Evolutionary conservation across 192 early-diverging fungal genomes (phyloP), one percentile per base, ranked within the genome.

Genomic region (Coemansia sp.): DNA sequence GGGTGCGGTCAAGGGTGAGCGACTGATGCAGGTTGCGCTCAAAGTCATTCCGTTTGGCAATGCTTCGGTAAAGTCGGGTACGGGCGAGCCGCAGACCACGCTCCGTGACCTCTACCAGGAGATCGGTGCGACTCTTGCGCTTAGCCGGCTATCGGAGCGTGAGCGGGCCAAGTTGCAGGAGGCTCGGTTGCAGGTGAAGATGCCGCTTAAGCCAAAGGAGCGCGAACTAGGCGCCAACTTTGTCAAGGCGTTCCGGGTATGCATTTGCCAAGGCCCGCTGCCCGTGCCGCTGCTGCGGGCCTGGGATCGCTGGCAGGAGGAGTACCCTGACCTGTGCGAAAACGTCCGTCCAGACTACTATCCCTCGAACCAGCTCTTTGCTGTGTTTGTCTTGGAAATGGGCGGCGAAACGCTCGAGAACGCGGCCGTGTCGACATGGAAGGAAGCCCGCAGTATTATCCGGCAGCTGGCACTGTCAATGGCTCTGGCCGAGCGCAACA

Each of bases 11-110:
- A 47, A 72, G 42, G 64, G 68, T 34, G 75, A 67, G 48, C 58
- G 64, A n/a, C 46, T 72, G n/a, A 64, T 67, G 66, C 78, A 77
- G 22, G 72, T 85, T 7, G 87, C 87, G 3, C 69, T 90, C 17
- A 94, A 94, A 42, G 70, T 94, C 9, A 80, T 94, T 22, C 91
- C 91, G 1, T 88, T 93, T 60, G 79, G 79, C 34, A 60, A 62
- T 48, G 30, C 55, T 12, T 34, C 48, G 1, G 60, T 67, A 7
- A 75, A 60, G 25, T 68, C 65, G 0, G 65, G 65, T 3, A 60
- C 71, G 4, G 67, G 73, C 17, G 64, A 63, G 47, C 77, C 80
- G 7, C 60, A 66, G 21, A 76, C 66, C 2, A 66, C 46, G n/a
- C 60, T 78, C 11, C 70, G 72, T 33, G 78, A 84, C 38, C 67